Percentiles rank a stretch among this genome's conserved stretches.
These are phyloP conservation scores for Chlorella sp. DNA, from an alignment of 139 green algal genomes.

Conservation along the genomic window DNA sequence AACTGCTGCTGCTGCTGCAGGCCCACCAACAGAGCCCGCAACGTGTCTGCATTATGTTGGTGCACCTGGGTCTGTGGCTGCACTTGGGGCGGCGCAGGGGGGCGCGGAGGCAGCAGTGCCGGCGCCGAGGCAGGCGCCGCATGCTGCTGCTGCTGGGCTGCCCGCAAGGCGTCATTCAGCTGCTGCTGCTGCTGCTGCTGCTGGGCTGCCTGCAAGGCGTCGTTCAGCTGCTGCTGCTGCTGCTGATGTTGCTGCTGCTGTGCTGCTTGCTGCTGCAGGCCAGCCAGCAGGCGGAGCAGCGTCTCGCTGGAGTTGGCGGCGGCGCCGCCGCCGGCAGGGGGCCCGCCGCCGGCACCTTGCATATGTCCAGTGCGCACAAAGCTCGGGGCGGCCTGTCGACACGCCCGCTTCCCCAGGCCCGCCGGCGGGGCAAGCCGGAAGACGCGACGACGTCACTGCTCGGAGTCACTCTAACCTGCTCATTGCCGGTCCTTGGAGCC, in stretches of 20 bases:
- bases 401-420: too few relatives aligned
- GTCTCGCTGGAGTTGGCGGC: neutral
- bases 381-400: too few relatives aligned
- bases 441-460: too few relatives aligned
- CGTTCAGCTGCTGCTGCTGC: neutral
- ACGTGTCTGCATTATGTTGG: neutral
- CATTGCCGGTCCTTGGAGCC: too few relatives aligned
- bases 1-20: neutral
- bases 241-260: too few relatives aligned
- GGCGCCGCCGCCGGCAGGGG: neutral
- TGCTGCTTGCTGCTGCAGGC: neutral
- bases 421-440: too few relatives aligned
- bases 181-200: conserved; percentile 2
- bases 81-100: neutral
- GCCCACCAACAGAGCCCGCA: neutral
- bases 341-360: neutral
- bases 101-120: neutral
- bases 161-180: neutral
- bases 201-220: neutral
- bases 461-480: too few relatives aligned
- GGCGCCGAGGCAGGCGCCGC: neutral
- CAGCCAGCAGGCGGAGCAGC: neutral
- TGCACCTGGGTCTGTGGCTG: neutral
- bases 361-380: neutral
- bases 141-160: neutral